Conservation (phyloP, 768 basidiomycete species). For the Auriscalpium microsporum region DNA sequence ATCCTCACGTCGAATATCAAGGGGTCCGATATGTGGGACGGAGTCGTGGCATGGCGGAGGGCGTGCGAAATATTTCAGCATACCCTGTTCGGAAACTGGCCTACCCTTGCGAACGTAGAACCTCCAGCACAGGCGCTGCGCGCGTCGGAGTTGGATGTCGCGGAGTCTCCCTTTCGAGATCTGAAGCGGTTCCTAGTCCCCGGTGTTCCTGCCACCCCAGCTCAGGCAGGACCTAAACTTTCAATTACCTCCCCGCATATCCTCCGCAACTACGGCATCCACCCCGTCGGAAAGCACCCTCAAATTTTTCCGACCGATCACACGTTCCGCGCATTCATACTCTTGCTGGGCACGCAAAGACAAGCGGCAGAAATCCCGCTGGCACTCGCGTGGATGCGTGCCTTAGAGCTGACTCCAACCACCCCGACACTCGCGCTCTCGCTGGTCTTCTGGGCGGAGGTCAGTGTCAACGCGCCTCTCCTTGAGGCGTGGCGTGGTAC, state of each 20-base stretch:
- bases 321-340: conserved; percentile 51
- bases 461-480: conserved; percentile 51
- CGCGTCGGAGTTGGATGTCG: conserved; percentile 14
- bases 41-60: conserved; percentile 33
- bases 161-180: conserved; percentile 21
- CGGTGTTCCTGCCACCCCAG: conserved; percentile 6
- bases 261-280: conserved; percentile 8
- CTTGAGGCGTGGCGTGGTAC: conserved; percentile 35
- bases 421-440: conserved; percentile 48
- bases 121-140: conserved; percentile 33
- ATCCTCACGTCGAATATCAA: conserved; percentile 21
- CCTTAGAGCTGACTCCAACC: conserved; percentile 44
- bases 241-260: conserved; percentile 3
- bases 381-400: conserved; percentile 67
- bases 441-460: conserved; percentile 66
- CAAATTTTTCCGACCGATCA: conserved; percentile 41
- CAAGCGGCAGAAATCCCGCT: conserved; percentile 55
- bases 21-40: conserved; percentile 21
- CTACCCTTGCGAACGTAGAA: conserved; percentile 25
- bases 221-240: background rate
- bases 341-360: conserved; percentile 45
- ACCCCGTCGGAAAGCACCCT: conserved; percentile 19
- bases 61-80: conserved; percentile 46
- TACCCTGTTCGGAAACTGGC: conserved; percentile 52
- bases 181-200: conserved; percentile 18